Evolutionary conservation across 2,329 filamentous ascomycete species (phyloP).

Genomic region (Talaromyces marneffei): DNA sequence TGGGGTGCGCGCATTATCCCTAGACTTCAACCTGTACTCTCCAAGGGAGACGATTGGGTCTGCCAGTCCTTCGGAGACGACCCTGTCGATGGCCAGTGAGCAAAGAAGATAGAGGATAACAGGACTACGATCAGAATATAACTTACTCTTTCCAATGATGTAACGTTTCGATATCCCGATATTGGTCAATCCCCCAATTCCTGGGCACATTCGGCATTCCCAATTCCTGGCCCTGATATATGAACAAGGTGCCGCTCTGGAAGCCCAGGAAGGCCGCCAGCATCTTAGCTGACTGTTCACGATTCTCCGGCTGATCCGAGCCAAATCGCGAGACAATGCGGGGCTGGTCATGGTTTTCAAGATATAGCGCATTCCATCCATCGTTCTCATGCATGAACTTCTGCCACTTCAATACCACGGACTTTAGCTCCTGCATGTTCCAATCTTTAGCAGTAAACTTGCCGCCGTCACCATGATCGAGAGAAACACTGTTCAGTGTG

Average conservation of each 20-base stretch:
- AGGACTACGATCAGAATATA: neutral
- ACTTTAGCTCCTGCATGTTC: constrained; percentile 38
- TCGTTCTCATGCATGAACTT: constrained; percentile 51
- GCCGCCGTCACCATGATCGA: constrained; percentile 48
- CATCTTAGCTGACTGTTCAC: constrained; percentile 52
- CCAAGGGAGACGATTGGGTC: neutral
- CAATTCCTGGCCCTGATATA: constrained; percentile 65
- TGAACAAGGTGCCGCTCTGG: constrained; percentile 58
- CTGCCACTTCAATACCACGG: constrained; percentile 51
- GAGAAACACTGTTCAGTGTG: neutral
- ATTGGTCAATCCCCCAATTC: constrained; percentile 58
- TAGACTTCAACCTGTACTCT: constrained; percentile 18
- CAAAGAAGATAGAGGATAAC: neutral
- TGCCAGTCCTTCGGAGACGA: neutral
- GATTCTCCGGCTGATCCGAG: constrained; percentile 42
- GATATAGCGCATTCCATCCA: constrained; percentile 60
- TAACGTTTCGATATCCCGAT: constrained; percentile 60
- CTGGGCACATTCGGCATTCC: constrained; percentile 61
- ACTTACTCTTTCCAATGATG: constrained; percentile 47
- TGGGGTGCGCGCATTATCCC: constrained; percentile 61
- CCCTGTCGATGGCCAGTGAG: neutral
- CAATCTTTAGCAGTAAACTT: constrained; percentile 46
- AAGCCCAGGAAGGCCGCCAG: constrained; percentile 52
- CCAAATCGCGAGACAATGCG: constrained; percentile 54
- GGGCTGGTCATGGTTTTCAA: constrained; percentile 62